Conservation (phyloP, 2,329 filamentous ascomycete species). For the Pseudomassariella vexata region DNA sequence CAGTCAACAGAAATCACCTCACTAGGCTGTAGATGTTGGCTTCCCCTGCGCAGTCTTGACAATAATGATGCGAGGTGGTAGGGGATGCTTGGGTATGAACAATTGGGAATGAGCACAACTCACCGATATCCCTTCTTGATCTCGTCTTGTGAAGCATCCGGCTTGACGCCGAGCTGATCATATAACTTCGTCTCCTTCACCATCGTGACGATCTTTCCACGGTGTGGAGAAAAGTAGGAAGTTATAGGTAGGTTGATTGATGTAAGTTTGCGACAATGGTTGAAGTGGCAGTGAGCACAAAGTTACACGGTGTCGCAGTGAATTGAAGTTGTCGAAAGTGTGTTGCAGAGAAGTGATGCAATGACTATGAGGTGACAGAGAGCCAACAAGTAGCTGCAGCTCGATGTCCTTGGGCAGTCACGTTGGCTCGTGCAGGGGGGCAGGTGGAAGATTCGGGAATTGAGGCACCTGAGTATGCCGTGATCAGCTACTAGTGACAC, state of each 20-base stretch:
- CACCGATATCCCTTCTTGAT: constrained; percentile 96
- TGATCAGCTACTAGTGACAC: too few relatives aligned
- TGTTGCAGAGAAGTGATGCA: not conserved
- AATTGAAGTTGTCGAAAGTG: not conserved
- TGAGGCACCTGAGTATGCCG: too few relatives aligned
- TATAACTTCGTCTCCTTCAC: constrained; percentile 95
- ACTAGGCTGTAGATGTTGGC: not conserved
- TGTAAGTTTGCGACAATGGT: too few relatives aligned
- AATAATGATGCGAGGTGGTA: not conserved
- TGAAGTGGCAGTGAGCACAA: too few relatives aligned
- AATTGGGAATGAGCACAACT: constrained; percentile 25
- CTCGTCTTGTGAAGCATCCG: constrained; percentile 80
- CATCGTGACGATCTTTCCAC: constrained; percentile 52
- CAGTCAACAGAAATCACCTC: not conserved
- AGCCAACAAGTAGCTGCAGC: not conserved
- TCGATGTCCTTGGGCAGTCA: not conserved
- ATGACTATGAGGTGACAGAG: not conserved
- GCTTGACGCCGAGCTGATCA: constrained; percentile 73
- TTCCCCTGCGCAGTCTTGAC: too few relatives aligned
- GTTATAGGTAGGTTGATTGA: constrained; percentile 5
- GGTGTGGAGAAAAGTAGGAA: not conserved
- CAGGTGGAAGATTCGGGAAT: constrained; percentile 11
- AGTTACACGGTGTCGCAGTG: constrained; percentile 1
- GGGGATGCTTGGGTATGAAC: not conserved
- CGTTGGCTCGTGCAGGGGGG: constrained; percentile 3